phyloP scores from a whole-genome alignment of 805 yeast genomes.

The Suhomyces vadensis region DNA sequence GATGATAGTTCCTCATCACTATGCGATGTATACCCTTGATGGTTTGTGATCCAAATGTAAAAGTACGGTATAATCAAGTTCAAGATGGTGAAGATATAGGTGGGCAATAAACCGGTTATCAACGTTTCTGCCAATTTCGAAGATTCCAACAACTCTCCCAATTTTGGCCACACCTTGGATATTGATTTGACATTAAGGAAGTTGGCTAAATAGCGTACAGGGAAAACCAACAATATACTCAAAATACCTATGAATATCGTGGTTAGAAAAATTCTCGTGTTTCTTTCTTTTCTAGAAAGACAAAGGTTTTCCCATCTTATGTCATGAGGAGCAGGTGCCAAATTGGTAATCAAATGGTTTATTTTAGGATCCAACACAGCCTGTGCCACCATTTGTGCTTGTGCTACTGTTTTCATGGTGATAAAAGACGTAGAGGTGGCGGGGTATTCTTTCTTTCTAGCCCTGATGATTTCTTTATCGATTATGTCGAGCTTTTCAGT shows the following conservation, averaged over 20 bases:
- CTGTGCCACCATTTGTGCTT: slow-evolving; percentile 96
- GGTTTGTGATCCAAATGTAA: slow-evolving; percentile 76
- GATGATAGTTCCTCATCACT: slow-evolving; percentile 91
- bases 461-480: slow-evolving; percentile 67
- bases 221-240: slow-evolving; percentile 73
- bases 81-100: slow-evolving; percentile 83
- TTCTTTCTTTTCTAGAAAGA: slow-evolving; percentile 70
- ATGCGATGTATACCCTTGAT: slow-evolving; percentile 87
- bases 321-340: slow-evolving; percentile 97
- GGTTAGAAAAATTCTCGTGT: slow-evolving; percentile 61
- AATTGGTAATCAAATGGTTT: slow-evolving; percentile 71
- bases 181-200: slow-evolving; percentile 78
- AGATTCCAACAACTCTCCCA: slow-evolving; percentile 65
- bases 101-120: slow-evolving; percentile 88
- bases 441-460: slow-evolving; percentile 68
- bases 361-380: slow-evolving; percentile 91
- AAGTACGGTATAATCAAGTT: slow-evolving; percentile 83
- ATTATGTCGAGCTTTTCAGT: slow-evolving; percentile 66
- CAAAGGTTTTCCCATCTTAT: slow-evolving; percentile 91
- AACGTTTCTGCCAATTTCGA: slow-evolving; percentile 74
- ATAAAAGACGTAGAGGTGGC: slow-evolving; percentile 91
- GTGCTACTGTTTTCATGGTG: slow-evolving; percentile 92
- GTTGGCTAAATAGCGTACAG: slow-evolving; percentile 83
- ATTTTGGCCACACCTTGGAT: slow-evolving; percentile 74
- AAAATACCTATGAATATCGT: slow-evolving; percentile 66